Evolutionary conservation across 495 filamentous ascomycete genomes (phyloP).

Genomic region (Massariosphaeria phaeospora): DNA sequence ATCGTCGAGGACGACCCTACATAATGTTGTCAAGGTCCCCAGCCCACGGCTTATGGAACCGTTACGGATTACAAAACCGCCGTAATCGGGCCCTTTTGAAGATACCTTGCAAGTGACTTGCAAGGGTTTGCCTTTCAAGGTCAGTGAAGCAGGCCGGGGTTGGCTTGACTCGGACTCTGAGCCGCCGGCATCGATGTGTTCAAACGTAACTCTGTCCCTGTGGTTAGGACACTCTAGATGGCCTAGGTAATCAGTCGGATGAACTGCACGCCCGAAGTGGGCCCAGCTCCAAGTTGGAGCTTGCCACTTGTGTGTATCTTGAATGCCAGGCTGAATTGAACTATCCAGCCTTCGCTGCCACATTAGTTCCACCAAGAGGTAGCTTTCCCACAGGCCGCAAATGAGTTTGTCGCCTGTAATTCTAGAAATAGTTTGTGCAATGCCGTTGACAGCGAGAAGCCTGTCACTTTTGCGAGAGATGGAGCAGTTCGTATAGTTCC

Average conservation of each 20-base stretch:
- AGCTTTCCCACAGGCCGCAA: background rate
- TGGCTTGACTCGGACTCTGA: background rate
- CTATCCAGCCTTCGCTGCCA: background rate
- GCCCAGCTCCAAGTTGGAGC: slow-evolving; percentile 15
- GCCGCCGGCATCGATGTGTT: background rate
- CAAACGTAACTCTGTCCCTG: background rate
- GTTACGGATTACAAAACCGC: too few relatives aligned
- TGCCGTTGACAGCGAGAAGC: slow-evolving; percentile 1
- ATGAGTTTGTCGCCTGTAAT: background rate
- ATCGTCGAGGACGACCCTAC: too few relatives aligned
- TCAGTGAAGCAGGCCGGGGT: background rate
- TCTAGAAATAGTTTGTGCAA: background rate
- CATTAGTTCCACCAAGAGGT: background rate
- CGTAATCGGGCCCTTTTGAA: too few relatives aligned
- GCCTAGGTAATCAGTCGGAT: background rate
- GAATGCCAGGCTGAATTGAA: background rate
- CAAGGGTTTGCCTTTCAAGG: background rate
- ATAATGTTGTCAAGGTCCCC: too few relatives aligned
- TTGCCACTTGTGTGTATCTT: background rate
- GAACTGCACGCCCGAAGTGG: background rate
- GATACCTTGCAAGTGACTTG: too few relatives aligned
- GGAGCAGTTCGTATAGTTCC: background rate
- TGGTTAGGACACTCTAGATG: background rate
- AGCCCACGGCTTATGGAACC: too few relatives aligned
- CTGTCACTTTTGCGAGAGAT: background rate